Conservation (phyloP, 306 rosid species). For the Fragaria vesca region DNA sequence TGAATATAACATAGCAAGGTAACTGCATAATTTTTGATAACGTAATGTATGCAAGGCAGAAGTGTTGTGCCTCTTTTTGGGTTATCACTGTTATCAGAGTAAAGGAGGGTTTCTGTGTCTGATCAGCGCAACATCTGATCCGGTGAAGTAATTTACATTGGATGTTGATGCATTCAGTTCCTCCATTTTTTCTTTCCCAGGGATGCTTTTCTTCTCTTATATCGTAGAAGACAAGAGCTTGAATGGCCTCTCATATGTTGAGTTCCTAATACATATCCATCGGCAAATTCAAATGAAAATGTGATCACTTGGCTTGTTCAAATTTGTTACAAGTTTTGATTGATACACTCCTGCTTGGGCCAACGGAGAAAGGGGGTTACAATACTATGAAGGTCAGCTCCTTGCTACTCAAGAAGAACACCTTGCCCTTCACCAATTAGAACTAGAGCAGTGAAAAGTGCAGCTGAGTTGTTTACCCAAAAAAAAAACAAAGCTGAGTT, state of each 20-base stretch:
- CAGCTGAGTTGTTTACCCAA: neutral
- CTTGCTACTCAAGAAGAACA: neutral
- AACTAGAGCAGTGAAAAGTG: neutral
- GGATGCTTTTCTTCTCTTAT: conserved; percentile 69
- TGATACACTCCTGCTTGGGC: conserved; percentile 1
- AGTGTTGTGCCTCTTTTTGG: neutral
- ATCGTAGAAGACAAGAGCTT: conserved; percentile 79
- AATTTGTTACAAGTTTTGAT: conserved; percentile 1
- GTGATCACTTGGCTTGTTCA: conserved; percentile 30
- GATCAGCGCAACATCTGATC: neutral
- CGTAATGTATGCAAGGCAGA: neutral
- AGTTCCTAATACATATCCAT: conserved; percentile 79
- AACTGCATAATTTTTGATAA: neutral
- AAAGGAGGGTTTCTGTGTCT: neutral
- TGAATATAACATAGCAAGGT: neutral
- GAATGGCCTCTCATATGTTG: conserved; percentile 74
- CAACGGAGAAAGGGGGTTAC: neutral
- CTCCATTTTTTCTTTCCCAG: conserved; percentile 36
- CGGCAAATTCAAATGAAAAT: conserved; percentile 84
- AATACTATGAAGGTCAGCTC: neutral
- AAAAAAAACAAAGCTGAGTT: neutral
- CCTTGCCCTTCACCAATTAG: neutral
- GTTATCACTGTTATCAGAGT: neutral
- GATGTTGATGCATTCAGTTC: neutral
- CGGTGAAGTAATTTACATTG: neutral